Percentiles rank a stretch among this genome's conserved stretches.
Conservation (phyloP, 2,329 filamentous ascomycete species). For the Periconia sp. region DNA sequence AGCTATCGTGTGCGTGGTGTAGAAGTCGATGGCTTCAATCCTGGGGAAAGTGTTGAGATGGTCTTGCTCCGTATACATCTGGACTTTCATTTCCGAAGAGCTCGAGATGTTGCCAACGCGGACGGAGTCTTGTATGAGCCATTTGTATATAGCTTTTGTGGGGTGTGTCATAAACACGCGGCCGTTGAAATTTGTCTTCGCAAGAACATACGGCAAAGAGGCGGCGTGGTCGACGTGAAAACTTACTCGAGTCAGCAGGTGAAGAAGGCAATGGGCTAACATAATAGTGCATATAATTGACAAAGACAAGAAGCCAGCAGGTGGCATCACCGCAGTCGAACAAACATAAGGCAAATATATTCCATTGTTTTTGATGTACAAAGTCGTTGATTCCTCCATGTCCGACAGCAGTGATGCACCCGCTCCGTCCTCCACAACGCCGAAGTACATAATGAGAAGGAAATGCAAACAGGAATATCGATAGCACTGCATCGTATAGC, state of each 20-base stretch:
- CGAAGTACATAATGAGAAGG: slow-evolving; percentile 16
- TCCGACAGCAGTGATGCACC: slow-evolving; percentile 40
- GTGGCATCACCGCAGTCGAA: slow-evolving; percentile 40
- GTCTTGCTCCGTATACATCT: slow-evolving; percentile 91
- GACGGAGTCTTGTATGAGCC: slow-evolving; percentile 96
- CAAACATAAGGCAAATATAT: slow-evolving; percentile 40
- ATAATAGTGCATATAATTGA: slow-evolving; percentile 15
- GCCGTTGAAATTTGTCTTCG: slow-evolving; percentile 96
- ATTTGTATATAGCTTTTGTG: slow-evolving; percentile 99
- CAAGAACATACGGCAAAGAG: slow-evolving; percentile 93
- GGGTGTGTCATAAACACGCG: slow-evolving; percentile 99
- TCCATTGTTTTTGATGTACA: slow-evolving; percentile 47
- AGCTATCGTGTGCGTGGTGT: slow-evolving; percentile 95
- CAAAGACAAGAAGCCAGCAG: slow-evolving; percentile 17
- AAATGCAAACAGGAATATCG: slow-evolving; percentile 5
- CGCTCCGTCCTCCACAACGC: slow-evolving; percentile 12
- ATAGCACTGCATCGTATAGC: not conserved
- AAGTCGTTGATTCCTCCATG: slow-evolving; percentile 22
- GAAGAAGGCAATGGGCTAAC: not conserved
- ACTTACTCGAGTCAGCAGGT: slow-evolving; percentile 55
- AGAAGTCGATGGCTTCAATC: slow-evolving; percentile 97
- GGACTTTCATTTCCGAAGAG: slow-evolving; percentile 63
- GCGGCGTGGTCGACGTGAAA: slow-evolving; percentile 99
- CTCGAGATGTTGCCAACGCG: slow-evolving; percentile 74
- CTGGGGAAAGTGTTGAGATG: slow-evolving; percentile 89